A percentile compares a stretch with the other conserved stretches of the same genome.
Conservation (phyloP, 1,284 basidiomycete genomes). For the Microbotryum violaceum region DNA sequence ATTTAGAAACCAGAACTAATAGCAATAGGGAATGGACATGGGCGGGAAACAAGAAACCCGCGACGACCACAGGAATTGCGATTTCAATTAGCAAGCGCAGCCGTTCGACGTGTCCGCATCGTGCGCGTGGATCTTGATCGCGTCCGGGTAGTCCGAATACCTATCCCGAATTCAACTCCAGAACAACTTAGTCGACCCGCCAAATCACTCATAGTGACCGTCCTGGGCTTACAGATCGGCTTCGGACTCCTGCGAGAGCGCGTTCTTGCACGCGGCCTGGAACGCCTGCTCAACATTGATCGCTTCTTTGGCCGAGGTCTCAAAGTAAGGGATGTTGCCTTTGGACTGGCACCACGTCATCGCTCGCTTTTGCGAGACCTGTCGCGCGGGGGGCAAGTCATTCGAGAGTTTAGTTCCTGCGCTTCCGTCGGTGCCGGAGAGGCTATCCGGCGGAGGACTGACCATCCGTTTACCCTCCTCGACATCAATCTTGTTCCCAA, state of each 20-base stretch:
- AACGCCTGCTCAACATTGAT: conserved; percentile 99
- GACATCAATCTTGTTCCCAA: conserved; percentile 99
- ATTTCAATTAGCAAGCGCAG: conserved; percentile 22
- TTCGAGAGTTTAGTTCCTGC: too few relatives aligned
- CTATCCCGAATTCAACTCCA: conserved; percentile 44
- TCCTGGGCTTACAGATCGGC: conserved; percentile 67
- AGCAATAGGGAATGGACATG: background rate
- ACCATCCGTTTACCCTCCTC: conserved; percentile 98
- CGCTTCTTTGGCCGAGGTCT: conserved; percentile 98
- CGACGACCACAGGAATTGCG: background rate
- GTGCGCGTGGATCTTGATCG: conserved; percentile 67
- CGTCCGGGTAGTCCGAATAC: conserved; percentile 97
- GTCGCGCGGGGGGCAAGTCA: background rate
- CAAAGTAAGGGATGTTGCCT: conserved; percentile 99
- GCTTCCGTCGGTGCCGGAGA: background rate
- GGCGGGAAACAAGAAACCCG: background rate
- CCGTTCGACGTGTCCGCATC: conserved; percentile 26
- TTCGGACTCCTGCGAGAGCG: conserved; percentile 91
- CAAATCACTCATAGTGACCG: too few relatives aligned
- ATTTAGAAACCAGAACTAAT: background rate
- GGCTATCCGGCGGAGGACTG: conserved; percentile 34
- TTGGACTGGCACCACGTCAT: conserved; percentile 99
- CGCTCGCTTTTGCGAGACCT: conserved; percentile 98
- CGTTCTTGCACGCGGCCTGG: conserved; percentile 98
- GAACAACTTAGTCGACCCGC: too few relatives aligned